Conservation (phyloP, 2,329 filamentous ascomycete species). For the Exophiala sp. region DNA sequence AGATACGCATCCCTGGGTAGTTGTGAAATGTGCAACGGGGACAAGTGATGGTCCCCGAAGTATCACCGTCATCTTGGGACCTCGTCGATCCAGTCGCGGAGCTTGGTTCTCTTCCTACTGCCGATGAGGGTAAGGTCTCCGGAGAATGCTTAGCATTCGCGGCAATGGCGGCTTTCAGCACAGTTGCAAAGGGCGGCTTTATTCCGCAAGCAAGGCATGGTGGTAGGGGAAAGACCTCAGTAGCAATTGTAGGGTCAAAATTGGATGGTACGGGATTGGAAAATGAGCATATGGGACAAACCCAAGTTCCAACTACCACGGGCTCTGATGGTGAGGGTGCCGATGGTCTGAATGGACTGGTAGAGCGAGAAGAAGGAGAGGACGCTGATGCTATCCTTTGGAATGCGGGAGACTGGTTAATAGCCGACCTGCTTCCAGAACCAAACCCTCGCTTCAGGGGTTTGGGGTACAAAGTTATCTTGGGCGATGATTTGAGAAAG, state of each 20-base stretch:
- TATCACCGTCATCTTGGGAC: constrained; percentile 7
- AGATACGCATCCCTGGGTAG: constrained; percentile 75
- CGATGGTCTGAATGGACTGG: constrained; percentile 33
- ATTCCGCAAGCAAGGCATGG: constrained; percentile 92
- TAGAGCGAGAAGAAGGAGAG: constrained; percentile 31
- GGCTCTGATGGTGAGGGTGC: constrained; percentile 35
- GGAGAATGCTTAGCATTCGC: constrained; percentile 53
- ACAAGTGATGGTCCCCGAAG: constrained; percentile 46
- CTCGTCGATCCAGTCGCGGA: neutral
- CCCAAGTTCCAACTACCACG: constrained; percentile 65
- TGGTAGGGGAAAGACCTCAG: constrained; percentile 69
- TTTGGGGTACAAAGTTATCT: constrained; percentile 84
- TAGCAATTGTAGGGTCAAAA: constrained; percentile 80
- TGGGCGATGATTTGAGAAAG: constrained; percentile 90
- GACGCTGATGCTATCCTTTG: constrained; percentile 27
- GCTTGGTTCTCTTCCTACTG: constrained; percentile 2
- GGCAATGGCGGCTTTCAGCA: constrained; percentile 80
- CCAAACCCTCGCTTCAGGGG: constrained; percentile 58
- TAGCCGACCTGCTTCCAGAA: constrained; percentile 48
- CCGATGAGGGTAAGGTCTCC: constrained; percentile 12
- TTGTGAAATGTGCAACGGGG: constrained; percentile 91
- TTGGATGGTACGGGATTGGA: constrained; percentile 89
- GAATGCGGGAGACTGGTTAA: constrained; percentile 27
- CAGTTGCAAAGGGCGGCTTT: constrained; percentile 73
- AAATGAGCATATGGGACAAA: constrained; percentile 92